A percentile compares a stretch with the other conserved stretches of the same genome.
Evolutionary conservation across 2,329 filamentous ascomycete species (phyloP).

Genomic region (Diaporthe longicolla): DNA sequence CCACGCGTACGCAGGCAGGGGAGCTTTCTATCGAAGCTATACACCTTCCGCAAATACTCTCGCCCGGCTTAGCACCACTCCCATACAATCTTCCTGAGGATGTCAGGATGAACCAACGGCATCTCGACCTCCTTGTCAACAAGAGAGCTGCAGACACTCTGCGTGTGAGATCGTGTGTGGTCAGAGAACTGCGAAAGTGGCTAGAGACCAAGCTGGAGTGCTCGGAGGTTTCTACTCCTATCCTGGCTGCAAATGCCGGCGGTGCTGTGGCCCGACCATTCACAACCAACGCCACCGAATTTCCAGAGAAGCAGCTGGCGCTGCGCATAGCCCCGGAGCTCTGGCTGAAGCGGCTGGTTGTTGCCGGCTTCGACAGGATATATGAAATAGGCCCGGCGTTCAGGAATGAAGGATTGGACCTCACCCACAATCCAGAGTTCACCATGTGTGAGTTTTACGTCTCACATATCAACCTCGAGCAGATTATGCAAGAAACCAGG

Average conservation of each 20-base stretch:
- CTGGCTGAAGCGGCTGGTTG: slow-evolving; percentile 91
- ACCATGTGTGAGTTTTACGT: slow-evolving; percentile 98
- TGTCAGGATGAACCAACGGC: slow-evolving; percentile 81
- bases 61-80: slow-evolving; percentile 84
- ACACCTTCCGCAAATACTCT: slow-evolving; percentile 78
- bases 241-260: slow-evolving; percentile 85
- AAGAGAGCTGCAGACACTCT: slow-evolving; percentile 76
- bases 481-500: slow-evolving; percentile 84
- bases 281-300: slow-evolving; percentile 82
- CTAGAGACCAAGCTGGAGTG: slow-evolving; percentile 53
- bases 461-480: slow-evolving; percentile 82
- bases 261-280: slow-evolving; percentile 92
- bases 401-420: slow-evolving; percentile 92
- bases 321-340: slow-evolving; percentile 94
- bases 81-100: slow-evolving; percentile 81
- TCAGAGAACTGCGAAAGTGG: slow-evolving; percentile 79
- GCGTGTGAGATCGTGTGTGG: slow-evolving; percentile 80
- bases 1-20: slow-evolving; percentile 78
- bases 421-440: slow-evolving; percentile 96
- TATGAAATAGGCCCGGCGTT: slow-evolving; percentile 96
- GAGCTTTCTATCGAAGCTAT: slow-evolving; percentile 81
- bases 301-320: slow-evolving; percentile 78
- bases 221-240: slow-evolving; percentile 87
- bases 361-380: slow-evolving; percentile 88
- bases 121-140: slow-evolving; percentile 89